Percentiles rank a stretch among this genome's conserved stretches.
These are phyloP conservation scores for Podila clonocystis DNA, from an alignment of 192 early-diverging fungal genomes.

Conservation along the genomic window DNA sequence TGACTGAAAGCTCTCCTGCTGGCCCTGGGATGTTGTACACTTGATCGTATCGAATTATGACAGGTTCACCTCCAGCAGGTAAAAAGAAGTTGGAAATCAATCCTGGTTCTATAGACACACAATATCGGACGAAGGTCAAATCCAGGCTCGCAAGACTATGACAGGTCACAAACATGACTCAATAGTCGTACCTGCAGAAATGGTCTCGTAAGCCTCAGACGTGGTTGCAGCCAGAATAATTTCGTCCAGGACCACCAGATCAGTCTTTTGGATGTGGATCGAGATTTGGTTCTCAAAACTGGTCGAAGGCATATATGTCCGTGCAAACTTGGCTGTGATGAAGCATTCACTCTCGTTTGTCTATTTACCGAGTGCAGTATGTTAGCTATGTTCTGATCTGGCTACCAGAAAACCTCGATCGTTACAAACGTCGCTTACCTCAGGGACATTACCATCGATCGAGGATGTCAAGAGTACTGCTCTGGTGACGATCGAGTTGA, in stretches of 20 bases:
- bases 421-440: constrained; percentile 5
- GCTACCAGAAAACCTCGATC: background rate
- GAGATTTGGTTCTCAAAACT: constrained; percentile 27
- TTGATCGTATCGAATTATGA: constrained; percentile 53
- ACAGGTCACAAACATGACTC: too few species aligned
- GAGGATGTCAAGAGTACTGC: constrained; percentile 45
- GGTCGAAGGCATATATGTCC: constrained; percentile 16
- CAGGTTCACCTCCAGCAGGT: constrained; percentile 24
- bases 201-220: constrained; percentile 58
- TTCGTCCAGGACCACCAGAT: constrained; percentile 68
- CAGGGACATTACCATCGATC: constrained; percentile 44
- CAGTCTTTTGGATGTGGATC: constrained; percentile 46
- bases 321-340: constrained; percentile 41
- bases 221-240: constrained; percentile 69
- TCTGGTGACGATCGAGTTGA: constrained; percentile 37
- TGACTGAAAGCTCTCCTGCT: constrained; percentile 28
- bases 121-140: background rate
- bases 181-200: constrained; percentile 12
- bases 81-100: constrained; percentile 36
- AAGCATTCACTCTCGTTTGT: constrained; percentile 39
- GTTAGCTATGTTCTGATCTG: background rate
- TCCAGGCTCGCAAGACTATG: background rate
- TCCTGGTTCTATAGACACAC: constrained; percentile 28
- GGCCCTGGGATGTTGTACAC: constrained; percentile 44
- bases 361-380: constrained; percentile 4